These are phyloP conservation scores for Sugiyamaella lignohabitans DNA, from an alignment of 805 yeast genomes.

Conservation along the genomic window DNA sequence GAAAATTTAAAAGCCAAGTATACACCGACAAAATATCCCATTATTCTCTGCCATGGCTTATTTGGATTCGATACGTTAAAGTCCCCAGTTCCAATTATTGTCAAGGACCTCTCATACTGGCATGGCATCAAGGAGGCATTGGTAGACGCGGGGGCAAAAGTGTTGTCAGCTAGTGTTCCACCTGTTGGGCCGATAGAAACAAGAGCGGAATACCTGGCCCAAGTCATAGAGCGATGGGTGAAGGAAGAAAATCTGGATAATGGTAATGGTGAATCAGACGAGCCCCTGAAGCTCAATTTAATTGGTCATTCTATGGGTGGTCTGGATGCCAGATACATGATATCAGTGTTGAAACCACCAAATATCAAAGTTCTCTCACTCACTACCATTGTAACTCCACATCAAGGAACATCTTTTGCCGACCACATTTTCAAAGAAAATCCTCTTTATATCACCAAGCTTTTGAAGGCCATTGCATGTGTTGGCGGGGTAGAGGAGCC, in stretches of 20 bases:
- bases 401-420: slow-evolving; percentile 78
- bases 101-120: slow-evolving; percentile 64
- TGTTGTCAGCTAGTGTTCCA: slow-evolving; percentile 70
- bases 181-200: slow-evolving; percentile 71
- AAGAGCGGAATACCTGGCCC: slow-evolving; percentile 54
- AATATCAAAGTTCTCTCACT: slow-evolving; percentile 60
- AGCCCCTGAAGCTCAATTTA: slow-evolving; percentile 48
- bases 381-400: slow-evolving; percentile 86
- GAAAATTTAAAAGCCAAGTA: slow-evolving; percentile 36
- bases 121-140: slow-evolving; percentile 64
- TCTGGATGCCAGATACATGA: slow-evolving; percentile 70
- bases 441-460: background rate
- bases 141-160: slow-evolving; percentile 56
- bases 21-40: slow-evolving; percentile 59
- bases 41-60: slow-evolving; percentile 80
- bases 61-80: slow-evolving; percentile 66
- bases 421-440: slow-evolving; percentile 47
- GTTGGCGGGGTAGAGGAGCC: slow-evolving; percentile 22
- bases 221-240: slow-evolving; percentile 34
- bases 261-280: background rate
- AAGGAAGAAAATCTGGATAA: slow-evolving; percentile 20
- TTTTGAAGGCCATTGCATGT: background rate
- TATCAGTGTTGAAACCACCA: slow-evolving; percentile 44
- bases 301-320: slow-evolving; percentile 96
- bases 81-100: slow-evolving; percentile 33